phyloP scores from a whole-genome alignment of 2,329 filamentous ascomycete genomes.

The Fusarium tjaetaba region DNA sequence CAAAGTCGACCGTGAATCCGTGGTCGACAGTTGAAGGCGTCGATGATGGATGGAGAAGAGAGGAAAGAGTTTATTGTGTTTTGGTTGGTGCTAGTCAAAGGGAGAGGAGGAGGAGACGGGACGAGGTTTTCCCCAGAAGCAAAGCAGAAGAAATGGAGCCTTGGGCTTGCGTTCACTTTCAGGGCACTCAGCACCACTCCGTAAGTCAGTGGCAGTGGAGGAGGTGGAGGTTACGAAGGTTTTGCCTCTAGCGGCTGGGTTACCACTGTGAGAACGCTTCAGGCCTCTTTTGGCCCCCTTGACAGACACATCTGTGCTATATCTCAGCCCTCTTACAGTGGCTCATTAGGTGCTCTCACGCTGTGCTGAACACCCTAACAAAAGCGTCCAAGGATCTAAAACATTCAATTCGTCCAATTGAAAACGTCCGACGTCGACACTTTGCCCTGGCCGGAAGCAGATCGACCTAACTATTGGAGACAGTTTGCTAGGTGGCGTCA shows the following conservation, averaged over 20 bases:
- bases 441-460: slow-evolving; percentile 41
- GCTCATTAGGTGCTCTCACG: slow-evolving; percentile 14
- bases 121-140: slow-evolving; percentile 52
- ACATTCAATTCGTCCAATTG: slow-evolving; percentile 30
- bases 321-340: slow-evolving; percentile 38
- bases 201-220: slow-evolving; percentile 21
- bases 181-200: slow-evolving; percentile 13
- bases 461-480: slow-evolving; percentile 33
- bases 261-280: slow-evolving; percentile 16
- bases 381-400: slow-evolving; percentile 8
- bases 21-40: slow-evolving; percentile 46
- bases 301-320: slow-evolving; percentile 22
- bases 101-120: slow-evolving; percentile 46
- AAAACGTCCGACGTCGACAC: slow-evolving; percentile 35
- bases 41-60: slow-evolving; percentile 40
- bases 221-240: slow-evolving; percentile 50
- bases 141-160: slow-evolving; percentile 47
- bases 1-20: slow-evolving; percentile 46
- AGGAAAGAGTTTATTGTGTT: slow-evolving; percentile 25
- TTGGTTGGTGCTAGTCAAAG: slow-evolving; percentile 44
- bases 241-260: slow-evolving; percentile 50
- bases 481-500: slow-evolving; percentile 31
- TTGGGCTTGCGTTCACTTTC: slow-evolving; percentile 36
- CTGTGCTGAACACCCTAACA: not conserved
- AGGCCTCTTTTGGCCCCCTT: slow-evolving; percentile 22